Conservation (phyloP, 352 stramenopile species). For the Thraustotheca clavata region DNA sequence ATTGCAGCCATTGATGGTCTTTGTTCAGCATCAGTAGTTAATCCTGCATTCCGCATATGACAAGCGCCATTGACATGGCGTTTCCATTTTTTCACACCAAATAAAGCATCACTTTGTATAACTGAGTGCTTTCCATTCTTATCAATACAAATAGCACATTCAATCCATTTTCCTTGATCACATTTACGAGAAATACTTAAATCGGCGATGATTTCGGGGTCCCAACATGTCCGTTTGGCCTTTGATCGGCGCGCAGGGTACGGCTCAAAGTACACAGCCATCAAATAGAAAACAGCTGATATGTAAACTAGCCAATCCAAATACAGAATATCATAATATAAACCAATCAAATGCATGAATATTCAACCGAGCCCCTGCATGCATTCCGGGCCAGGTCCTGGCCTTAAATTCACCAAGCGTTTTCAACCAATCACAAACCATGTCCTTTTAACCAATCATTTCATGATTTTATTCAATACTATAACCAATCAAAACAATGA, state of each 20-base stretch:
- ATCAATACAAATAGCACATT: neutral
- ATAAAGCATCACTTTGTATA: neutral
- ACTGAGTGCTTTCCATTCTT: neutral
- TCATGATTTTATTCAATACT: too few species aligned
- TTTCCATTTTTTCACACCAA: neutral
- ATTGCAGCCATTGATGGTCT: neutral
- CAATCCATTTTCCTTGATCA: neutral
- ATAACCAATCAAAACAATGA: too few species aligned
- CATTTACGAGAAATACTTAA: neutral
- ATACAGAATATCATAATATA: neutral
- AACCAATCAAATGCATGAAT: constrained; percentile 10
- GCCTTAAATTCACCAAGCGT: too few species aligned
- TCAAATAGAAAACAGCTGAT: neutral
- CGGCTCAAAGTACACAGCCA: neutral
- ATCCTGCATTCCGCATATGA: neutral
- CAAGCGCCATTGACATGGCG: constrained; percentile 4
- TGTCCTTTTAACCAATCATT: too few species aligned
- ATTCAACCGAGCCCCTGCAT: too few species aligned
- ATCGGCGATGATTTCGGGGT: neutral
- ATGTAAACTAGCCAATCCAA: neutral
- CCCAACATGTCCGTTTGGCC: neutral
- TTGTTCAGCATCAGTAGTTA: neutral
- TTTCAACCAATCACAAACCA: too few species aligned
- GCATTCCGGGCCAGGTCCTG: too few species aligned
- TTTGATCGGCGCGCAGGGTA: neutral